phyloP scores from a whole-genome alignment of 176 grass and related monocot species.

The Zizania latifolia region DNA sequence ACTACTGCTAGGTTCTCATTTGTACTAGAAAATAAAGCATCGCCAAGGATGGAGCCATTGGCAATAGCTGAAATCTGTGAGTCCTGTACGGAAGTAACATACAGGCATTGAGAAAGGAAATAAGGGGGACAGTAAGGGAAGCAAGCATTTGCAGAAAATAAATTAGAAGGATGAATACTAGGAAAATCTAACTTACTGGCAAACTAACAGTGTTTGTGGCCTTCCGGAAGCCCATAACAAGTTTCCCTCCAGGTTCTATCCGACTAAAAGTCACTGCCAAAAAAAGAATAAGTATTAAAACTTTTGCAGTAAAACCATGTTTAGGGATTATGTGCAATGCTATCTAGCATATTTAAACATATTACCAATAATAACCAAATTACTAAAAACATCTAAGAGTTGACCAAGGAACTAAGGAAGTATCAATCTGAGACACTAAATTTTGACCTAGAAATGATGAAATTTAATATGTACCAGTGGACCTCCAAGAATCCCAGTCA shows the following conservation, averaged over 20 bases:
- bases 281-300: slow-evolving; percentile 25
- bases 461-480: background rate
- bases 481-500: no score
- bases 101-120: background rate
- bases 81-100: slow-evolving; percentile 56
- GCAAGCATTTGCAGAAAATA: slow-evolving; percentile 16
- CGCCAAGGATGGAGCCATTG: slow-evolving; percentile 66
- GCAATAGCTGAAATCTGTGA: slow-evolving; percentile 98
- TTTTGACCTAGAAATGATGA: background rate
- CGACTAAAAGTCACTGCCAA: slow-evolving; percentile 96
- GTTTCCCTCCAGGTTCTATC: slow-evolving; percentile 97
- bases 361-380: background rate
- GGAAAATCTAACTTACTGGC: slow-evolving; percentile 51
- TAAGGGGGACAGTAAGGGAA: background rate
- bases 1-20: slow-evolving; percentile 66
- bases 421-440: background rate
- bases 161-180: background rate
- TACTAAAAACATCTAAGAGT: background rate
- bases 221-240: slow-evolving; percentile 98
- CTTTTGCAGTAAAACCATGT: slow-evolving; percentile 13
- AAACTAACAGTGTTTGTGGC: slow-evolving; percentile 85
- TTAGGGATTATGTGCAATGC: background rate
- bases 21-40: slow-evolving; percentile 64
- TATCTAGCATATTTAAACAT: background rate
- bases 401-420: background rate